Evolutionary conservation across 2,329 filamentous ascomycete genomes (phyloP).

Genomic region (Aspergillus intermedius): DNA sequence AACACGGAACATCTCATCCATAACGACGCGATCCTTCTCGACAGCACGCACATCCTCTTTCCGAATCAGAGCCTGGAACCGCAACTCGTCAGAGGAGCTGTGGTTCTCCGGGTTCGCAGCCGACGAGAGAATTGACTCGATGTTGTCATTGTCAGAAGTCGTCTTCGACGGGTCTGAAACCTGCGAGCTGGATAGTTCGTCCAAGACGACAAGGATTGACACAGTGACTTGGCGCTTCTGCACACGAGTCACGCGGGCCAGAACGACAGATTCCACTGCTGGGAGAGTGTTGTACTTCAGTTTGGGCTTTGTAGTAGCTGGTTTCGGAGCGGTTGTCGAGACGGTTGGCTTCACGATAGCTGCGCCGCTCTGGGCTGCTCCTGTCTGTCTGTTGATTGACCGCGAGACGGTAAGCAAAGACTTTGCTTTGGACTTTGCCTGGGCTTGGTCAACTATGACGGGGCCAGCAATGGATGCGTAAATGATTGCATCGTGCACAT

Average conservation of each 20-base stretch:
- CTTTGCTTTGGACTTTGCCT: slow-evolving; percentile 23
- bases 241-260: slow-evolving; percentile 79
- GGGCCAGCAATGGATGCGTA: slow-evolving; percentile 77
- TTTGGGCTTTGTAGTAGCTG: slow-evolving; percentile 16
- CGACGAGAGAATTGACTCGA: slow-evolving; percentile 31
- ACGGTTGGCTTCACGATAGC: slow-evolving; percentile 1
- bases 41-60: slow-evolving; percentile 89
- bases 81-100: slow-evolving; percentile 54
- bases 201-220: slow-evolving; percentile 75
- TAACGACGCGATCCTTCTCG: slow-evolving; percentile 89
- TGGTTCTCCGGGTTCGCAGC: slow-evolving; percentile 36
- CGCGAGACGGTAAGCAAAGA: slow-evolving; percentile 37
- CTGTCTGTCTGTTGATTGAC: background rate
- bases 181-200: slow-evolving; percentile 26
- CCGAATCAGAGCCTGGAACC: slow-evolving; percentile 75
- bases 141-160: slow-evolving; percentile 31
- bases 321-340: background rate
- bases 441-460: slow-evolving; percentile 50
- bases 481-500: slow-evolving; percentile 67
- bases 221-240: slow-evolving; percentile 78
- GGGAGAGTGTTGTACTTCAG: slow-evolving; percentile 68
- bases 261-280: slow-evolving; percentile 69
- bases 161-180: slow-evolving; percentile 15
- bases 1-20: slow-evolving; percentile 84
- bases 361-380: background rate